phyloP scores from a whole-genome alignment of 495 filamentous ascomycete species.

The Penicillium longicatenatum region DNA sequence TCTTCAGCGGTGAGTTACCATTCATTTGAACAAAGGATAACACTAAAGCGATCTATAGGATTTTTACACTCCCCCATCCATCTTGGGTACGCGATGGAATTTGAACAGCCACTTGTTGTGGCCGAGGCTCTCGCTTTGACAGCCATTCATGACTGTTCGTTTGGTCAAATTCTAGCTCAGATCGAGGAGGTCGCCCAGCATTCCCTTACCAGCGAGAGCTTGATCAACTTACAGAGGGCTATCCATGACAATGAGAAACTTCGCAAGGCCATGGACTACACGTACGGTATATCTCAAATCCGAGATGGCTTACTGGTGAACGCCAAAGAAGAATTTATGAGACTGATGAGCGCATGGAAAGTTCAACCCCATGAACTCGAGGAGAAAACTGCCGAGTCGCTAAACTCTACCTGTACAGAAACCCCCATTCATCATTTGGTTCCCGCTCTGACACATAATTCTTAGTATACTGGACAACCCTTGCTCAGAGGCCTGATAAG shows the following conservation, averaged over 20 bases:
- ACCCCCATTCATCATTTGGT: not conserved
- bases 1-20: slow-evolving; percentile 29
- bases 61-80: slow-evolving; percentile 42
- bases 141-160: slow-evolving; percentile 26
- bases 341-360: slow-evolving; percentile 22
- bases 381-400: slow-evolving; percentile 33
- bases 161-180: slow-evolving; percentile 17
- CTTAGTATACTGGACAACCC: slow-evolving; percentile 24
- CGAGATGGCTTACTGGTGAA: slow-evolving; percentile 20
- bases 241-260: slow-evolving; percentile 18
- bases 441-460: not conserved
- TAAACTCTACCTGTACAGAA: slow-evolving; percentile 20
- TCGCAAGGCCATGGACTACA: slow-evolving; percentile 25
- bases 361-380: slow-evolving; percentile 22
- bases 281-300: slow-evolving; percentile 18
- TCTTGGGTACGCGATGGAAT: slow-evolving; percentile 42
- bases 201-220: not conserved
- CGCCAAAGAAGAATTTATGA: slow-evolving; percentile 24
- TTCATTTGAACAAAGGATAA: too few species aligned
- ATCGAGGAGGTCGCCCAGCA: slow-evolving; percentile 16
- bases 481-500: slow-evolving; percentile 32
- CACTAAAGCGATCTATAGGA: slow-evolving; percentile 14
- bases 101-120: slow-evolving; percentile 35
- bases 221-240: slow-evolving; percentile 16
- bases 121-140: slow-evolving; percentile 44